A percentile compares a stretch with the other conserved stretches of the same genome.
Evolutionary conservation across 1,139 yeast genomes (phyloP).

Genomic region (Kodamaea ohmeri): DNA sequence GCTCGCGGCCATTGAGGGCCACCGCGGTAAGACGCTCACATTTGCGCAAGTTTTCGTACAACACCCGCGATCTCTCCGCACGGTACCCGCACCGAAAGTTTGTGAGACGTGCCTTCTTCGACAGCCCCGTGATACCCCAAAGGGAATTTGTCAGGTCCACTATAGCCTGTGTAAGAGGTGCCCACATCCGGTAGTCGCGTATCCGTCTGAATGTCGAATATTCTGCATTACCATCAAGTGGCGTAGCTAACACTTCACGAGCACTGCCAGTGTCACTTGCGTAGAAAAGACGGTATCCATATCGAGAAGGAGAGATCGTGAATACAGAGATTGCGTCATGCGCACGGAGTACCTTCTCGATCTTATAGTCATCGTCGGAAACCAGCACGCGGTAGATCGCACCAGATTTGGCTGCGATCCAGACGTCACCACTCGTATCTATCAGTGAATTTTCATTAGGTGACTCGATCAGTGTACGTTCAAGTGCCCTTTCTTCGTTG

Average conservation of each 20-base stretch:
- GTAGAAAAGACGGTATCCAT: constrained; percentile 30
- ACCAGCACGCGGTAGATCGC: constrained; percentile 5
- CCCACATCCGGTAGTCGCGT: constrained; percentile 45
- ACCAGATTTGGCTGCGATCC: constrained; percentile 2
- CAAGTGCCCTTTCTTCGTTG: too few relatives aligned
- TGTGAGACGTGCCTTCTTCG: constrained; percentile 36
- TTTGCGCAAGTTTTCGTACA: constrained; percentile 32
- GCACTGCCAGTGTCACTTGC: constrained; percentile 38
- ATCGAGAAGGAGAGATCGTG: not conserved
- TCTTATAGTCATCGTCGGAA: constrained; percentile 1
- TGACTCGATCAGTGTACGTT: too few relatives aligned
- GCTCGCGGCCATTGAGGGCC: constrained; percentile 17
- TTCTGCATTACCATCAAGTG: too few relatives aligned
- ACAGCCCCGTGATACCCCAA: constrained; percentile 48
- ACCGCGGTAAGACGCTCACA: constrained; percentile 21
- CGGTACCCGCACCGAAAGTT: constrained; percentile 40
- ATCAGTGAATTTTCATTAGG: not conserved
- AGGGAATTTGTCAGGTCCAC: too few relatives aligned
- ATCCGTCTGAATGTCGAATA: constrained; percentile 14
- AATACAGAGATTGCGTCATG: not conserved
- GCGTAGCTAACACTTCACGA: constrained; percentile 26
- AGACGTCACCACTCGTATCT: not conserved
- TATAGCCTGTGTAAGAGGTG: constrained; percentile 45
- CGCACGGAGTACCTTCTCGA: constrained; percentile 5
- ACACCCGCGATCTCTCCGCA: constrained; percentile 22